Evolutionary conservation across 768 basidiomycete species (phyloP), one percentile per base, ranked within the genome.

Genomic region (Leccinum variicolor): DNA sequence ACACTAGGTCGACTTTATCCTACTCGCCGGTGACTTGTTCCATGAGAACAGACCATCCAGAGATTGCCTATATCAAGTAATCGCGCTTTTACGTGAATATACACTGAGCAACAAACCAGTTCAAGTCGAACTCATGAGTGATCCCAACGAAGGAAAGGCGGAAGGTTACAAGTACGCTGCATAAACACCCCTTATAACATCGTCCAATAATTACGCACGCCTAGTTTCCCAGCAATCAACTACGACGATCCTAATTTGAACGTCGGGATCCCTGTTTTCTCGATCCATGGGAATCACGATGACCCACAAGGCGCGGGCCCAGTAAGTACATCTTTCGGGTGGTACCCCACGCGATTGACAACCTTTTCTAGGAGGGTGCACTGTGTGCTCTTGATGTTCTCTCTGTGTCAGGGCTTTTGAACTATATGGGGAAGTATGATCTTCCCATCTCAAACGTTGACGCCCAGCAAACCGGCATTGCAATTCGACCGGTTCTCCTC

Each of bases 261-360:
- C 69, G 81, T 99, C 52, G 85, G 84, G 4, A 92, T 97, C n/a
- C 97, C 97, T 3, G 90, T 98, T 28, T 99, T 99, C 74, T 98
- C 96, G 0, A 98, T 99, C 52, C 97, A 99, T 67, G 97, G 97
- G 45, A 99, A 99, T 68, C 97, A 99, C 73, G 97, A 99, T 67
- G 97, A 99, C 66, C 97, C 97, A 33, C 97, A 98, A 75, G 97
- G 97, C 19, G 88, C 94, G 21, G 94, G 95, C 3, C 80, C 90
- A 9, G 94, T 94, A 65, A 60, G 91, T 75, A 11, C 52, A 21
- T 23, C 13, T 50, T 21, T 11, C 11, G 10, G 28, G 25, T 51
- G 13, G 11, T 21, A 17, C 49, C 50, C 2, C 50, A 52, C 39
- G 10, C 19, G 23, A 5, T 39, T 36, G 43, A 55, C 61, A 10